A percentile compares a stretch with the other conserved stretches of the same genome.
phyloP scores from a whole-genome alignment of 768 basidiomycete genomes.

The Auriculariales sp. region DNA sequence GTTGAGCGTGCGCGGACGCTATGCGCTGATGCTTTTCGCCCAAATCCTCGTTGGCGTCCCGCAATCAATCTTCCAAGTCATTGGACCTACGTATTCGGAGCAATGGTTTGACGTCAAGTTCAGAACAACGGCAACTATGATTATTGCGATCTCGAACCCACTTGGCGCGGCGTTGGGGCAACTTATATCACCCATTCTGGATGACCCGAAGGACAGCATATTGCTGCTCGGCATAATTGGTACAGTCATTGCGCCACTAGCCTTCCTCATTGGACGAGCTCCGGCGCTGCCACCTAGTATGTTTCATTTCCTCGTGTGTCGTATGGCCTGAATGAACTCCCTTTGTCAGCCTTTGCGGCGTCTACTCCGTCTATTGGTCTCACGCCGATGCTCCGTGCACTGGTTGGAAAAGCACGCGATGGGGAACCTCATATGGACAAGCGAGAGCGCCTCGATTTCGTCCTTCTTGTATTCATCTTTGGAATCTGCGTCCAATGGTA shows the following conservation, averaged over 20 bases:
- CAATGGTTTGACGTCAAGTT: conserved; percentile 68
- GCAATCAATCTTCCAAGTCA: conserved; percentile 61
- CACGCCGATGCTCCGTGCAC: conserved; percentile 7
- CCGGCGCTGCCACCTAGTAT: conserved; percentile 74
- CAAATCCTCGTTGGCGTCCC: conserved; percentile 56
- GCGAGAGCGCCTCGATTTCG: conserved; percentile 59
- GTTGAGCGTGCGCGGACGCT: conserved; percentile 36
- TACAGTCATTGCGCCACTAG: conserved; percentile 42
- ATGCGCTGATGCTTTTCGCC: conserved; percentile 52
- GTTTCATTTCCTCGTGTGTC: conserved; percentile 7
- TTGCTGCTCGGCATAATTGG: conserved; percentile 58
- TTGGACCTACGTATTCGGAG: conserved; percentile 72
- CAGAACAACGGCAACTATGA: conserved; percentile 66
- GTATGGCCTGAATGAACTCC: background rate
- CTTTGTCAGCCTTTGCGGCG: conserved; percentile 12
- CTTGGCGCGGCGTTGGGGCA: conserved; percentile 62
- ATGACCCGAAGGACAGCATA: conserved; percentile 41
- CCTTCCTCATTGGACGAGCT: conserved; percentile 39
- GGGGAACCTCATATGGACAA: conserved; percentile 41
- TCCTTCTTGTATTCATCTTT: conserved; percentile 42
- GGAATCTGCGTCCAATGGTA: conserved; percentile 51
- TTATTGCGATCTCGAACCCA: conserved; percentile 47
- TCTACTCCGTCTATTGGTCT: conserved; percentile 10
- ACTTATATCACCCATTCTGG: conserved; percentile 50
- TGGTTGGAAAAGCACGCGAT: conserved; percentile 14